These are phyloP conservation scores for Immersiporthe knoxdaviesiana DNA, from an alignment of 2,329 filamentous ascomycete species.

Conservation along the genomic window DNA sequence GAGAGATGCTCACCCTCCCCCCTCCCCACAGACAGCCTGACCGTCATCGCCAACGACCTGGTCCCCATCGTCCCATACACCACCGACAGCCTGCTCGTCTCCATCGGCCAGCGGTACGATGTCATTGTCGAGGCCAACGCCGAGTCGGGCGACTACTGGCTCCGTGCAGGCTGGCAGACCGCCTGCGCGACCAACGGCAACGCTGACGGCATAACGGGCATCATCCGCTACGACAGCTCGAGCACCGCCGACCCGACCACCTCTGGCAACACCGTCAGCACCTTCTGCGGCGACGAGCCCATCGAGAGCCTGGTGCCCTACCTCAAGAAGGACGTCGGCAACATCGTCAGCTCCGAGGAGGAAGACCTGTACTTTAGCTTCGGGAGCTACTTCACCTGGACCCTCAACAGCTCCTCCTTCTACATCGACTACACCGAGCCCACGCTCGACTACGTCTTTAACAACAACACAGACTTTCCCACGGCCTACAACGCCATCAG, in stretches of 20 bases:
- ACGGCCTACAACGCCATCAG: constrained; percentile 11
- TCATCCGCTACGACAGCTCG: constrained; percentile 32
- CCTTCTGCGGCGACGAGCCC: constrained; percentile 9
- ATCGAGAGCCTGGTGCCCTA: constrained; percentile 23
- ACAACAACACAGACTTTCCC: constrained; percentile 1
- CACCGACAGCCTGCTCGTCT: constrained; percentile 54
- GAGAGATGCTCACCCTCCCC: too few relatives aligned
- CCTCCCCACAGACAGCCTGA: background rate
- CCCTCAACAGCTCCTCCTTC: constrained; percentile 19
- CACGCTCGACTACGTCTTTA: constrained; percentile 25
- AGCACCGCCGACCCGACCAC: constrained; percentile 14
- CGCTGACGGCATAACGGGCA: constrained; percentile 25
- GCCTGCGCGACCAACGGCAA: constrained; percentile 21
- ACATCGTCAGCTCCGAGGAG: constrained; percentile 10
- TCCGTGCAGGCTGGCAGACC: constrained; percentile 43
- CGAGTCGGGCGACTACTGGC: constrained; percentile 45
- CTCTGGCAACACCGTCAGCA: constrained; percentile 10
- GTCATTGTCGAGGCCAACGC: constrained; percentile 49
- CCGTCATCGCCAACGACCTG: constrained; percentile 47
- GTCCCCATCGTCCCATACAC: constrained; percentile 55
- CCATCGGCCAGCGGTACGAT: constrained; percentile 50
- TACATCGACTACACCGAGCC: constrained; percentile 28
- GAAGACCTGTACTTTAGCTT: constrained; percentile 20
- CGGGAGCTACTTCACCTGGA: constrained; percentile 22
- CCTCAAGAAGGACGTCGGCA: constrained; percentile 28